Evolutionary conservation across 2,329 filamentous ascomycete genomes (phyloP), one percentile per base, ranked within the genome.

Genomic region (Trichocomaceae sp.): DNA sequence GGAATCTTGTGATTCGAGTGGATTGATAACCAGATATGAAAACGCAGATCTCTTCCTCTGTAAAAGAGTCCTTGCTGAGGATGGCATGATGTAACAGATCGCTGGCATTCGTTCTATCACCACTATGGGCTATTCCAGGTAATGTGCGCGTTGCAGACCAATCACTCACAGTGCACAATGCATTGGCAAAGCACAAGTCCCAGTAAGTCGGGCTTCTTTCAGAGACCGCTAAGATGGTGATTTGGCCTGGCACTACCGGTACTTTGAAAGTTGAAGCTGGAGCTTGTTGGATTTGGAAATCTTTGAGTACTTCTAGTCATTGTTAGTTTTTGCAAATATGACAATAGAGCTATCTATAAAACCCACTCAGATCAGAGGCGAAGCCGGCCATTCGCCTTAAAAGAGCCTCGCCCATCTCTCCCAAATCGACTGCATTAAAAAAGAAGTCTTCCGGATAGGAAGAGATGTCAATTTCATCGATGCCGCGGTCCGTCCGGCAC

Each of bases 371-470:
- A 26, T 22, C 33, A 19, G n/a, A 17, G 3, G 17, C 1, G 39
- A 50, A 55, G 37, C 20, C 29, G 22, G 29, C 31, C 52, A 55
- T 55, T 45, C 52, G 47, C 39, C 52, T 46, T 5, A 48, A 35
- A 22, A 55, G 47, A 12, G 35, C 22, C 47, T 55, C 52, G 3
- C 54, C 54, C 54, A 56, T 56, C 54, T 56, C 54, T 15, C 49
- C 54, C 41, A 56, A 52, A 52, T 56, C 54, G 31, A 56, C 54
- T n/a, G 47, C 54, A 35, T 56, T 52, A 42, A 55, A 49, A 20
- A 55, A 55, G 20, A 50, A 55, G 52, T 50, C 52, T 46, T 45
- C 52, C 15, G 52, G 37, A 42, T 50, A 50, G 39, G 37, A 50
- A 29, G 52, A 55, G 13, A 50, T 48, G 22, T 55, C 52, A 5